Percentiles rank a stretch among this genome's conserved stretches.
phyloP scores from a whole-genome alignment of 495 filamentous ascomycete genomes.

The Xylaria castorea region DNA sequence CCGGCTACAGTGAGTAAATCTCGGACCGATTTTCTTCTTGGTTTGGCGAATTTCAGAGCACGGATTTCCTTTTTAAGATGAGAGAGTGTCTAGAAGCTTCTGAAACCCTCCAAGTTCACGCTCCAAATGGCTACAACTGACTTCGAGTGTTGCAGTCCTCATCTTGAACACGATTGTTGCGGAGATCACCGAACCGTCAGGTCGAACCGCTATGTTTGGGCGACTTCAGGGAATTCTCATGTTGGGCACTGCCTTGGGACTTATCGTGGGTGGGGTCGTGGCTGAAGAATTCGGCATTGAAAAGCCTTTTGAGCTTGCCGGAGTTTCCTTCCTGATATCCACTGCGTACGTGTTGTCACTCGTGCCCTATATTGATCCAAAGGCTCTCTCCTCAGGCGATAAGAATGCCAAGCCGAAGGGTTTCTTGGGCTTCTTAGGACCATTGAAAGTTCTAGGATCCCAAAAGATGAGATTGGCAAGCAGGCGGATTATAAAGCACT shows the following conservation, averaged over 20 bases:
- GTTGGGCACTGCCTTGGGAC: conserved; percentile 52
- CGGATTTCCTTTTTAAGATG: no score
- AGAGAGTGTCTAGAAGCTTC: no score
- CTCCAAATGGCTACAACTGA: no score
- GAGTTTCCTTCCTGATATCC: conserved; percentile 49
- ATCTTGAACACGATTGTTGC: conserved; percentile 58
- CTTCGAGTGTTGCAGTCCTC: no score
- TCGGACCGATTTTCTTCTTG: no score
- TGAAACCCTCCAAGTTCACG: no score
- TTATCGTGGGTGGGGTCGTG: conserved; percentile 50
- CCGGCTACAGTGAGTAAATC: no score
- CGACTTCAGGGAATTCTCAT: conserved; percentile 58
- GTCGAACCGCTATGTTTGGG: conserved; percentile 58
- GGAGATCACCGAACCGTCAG: conserved; percentile 50
- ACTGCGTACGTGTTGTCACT: conserved; percentile 42
- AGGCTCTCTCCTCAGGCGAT: conserved; percentile 29
- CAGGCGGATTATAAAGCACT: conserved; percentile 49
- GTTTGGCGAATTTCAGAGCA: no score
- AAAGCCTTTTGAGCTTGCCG: conserved; percentile 56
- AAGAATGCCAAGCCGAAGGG: conserved; percentile 34
- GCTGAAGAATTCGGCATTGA: conserved; percentile 54
- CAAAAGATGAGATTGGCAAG: conserved; percentile 47
- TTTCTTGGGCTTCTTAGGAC: conserved; percentile 52
- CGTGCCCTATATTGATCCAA: conserved; percentile 43
- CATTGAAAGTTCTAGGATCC: conserved; percentile 53